Base-by-base conservation (phyloP, 768 basidiomycete species). In the Harrya chromipes region DNA sequence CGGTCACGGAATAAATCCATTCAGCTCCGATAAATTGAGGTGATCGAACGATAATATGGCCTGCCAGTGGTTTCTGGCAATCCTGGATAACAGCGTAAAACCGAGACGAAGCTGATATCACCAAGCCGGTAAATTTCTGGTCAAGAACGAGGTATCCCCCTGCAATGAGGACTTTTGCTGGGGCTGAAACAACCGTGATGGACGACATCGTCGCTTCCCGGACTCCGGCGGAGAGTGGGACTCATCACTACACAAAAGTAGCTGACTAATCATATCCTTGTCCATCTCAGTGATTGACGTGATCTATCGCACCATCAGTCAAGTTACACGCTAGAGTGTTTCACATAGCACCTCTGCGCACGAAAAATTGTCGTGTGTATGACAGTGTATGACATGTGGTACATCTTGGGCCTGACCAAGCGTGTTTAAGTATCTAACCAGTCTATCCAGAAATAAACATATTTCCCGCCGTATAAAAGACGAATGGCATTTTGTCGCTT, bases 141-240 rank as follows among this genome's bases (percentile, higher is more conserved):
- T 98, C 94, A 53, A 98, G 86, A 24, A 99, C 92, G 55, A 99
- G 88, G 72, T 98, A 99, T 2, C 97, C 97, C 2, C 97, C 97
- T 10, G 94, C 92, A 47, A 97, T 68, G 47, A 99, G 80, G 43
- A 97, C 94, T 70, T 99, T 99, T 54, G 95, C 95, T 10, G 95
- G 90, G 1, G 94, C 82, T 29, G 94, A 97, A 53, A 97, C 81
- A 44, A 87, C 78, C 26, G 88, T 91, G 40, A 79, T 65, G 60
- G 60, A 62, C 55, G 72, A 54, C 78, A 81, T 82, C 49, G 33
- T 29, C 12, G 9, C 9, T 29, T 10, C 1, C 12, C 1, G 9
- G 8, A 10, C 29, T 29, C 4, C 29, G 2, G 29, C 1, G 2
- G 2, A 29, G 23, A 23, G 23, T 23, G 8, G 12, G 29, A 2